Evolutionary conservation across 208 protist species (phyloP).

Genomic region (Trypanosoma congolense): DNA sequence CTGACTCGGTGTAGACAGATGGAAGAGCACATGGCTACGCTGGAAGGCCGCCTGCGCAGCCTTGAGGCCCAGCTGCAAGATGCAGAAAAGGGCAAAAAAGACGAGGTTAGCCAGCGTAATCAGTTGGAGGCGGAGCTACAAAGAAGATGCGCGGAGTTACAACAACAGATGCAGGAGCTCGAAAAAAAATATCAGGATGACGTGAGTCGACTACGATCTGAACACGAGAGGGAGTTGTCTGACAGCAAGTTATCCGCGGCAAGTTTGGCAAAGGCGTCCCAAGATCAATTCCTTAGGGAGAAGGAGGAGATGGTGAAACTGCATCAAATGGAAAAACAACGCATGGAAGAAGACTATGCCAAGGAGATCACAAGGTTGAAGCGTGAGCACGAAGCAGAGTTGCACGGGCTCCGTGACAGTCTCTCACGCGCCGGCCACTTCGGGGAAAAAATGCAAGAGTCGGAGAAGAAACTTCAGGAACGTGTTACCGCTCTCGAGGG

Average conservation of each 20-base stretch:
- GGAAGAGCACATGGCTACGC: conserved; percentile 5
- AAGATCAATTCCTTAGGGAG: neutral
- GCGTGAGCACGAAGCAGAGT: conserved; percentile 1
- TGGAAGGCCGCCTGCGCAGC: conserved; percentile 17
- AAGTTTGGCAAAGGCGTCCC: conserved; percentile 4
- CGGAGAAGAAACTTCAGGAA: conserved; percentile 1
- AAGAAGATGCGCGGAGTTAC: conserved; percentile 17
- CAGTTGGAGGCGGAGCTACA: conserved; percentile 3
- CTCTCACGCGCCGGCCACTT: neutral
- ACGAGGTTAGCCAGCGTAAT: conserved; percentile 5
- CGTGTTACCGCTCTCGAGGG: conserved; percentile 5
- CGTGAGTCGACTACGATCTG: conserved; percentile 1
- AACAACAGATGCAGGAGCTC: conserved; percentile 22
- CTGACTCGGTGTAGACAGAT: conserved; percentile 4
- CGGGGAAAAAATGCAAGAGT: neutral
- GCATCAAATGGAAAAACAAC: conserved; percentile 7
- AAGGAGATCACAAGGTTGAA: conserved; percentile 3
- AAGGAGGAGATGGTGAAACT: conserved; percentile 8
- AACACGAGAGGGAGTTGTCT: neutral
- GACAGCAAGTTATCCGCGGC: neutral
- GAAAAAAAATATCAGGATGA: conserved; percentile 13
- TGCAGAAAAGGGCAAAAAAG: neutral
- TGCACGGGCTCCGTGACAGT: conserved; percentile 2
- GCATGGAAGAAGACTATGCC: conserved; percentile 6
- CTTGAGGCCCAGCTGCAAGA: conserved; percentile 9